phyloP scores from a whole-genome alignment of 2,329 filamentous ascomycete genomes.

The Westerdykella ornata region DNA sequence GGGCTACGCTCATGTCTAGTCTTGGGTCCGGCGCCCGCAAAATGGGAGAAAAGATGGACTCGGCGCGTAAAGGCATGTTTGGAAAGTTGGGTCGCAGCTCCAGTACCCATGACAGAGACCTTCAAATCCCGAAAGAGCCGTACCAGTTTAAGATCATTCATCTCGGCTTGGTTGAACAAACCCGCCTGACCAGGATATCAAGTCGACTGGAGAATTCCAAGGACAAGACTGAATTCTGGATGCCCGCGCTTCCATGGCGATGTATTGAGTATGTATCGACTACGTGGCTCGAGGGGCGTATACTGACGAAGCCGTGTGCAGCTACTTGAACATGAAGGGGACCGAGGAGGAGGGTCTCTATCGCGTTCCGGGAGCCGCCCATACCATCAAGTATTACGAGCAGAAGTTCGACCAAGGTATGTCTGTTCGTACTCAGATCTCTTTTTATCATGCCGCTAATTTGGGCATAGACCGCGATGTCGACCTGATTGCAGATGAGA shows the following conservation, averaged over 20 bases:
- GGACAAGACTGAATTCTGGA: conserved; percentile 98
- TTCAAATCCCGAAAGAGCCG: conserved; percentile 63
- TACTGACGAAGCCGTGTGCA: conserved; percentile 20
- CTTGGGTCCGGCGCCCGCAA: conserved; percentile 65
- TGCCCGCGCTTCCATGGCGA: conserved; percentile 91
- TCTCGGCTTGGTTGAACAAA: conserved; percentile 78
- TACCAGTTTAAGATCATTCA: conserved; percentile 84
- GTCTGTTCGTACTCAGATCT: conserved; percentile 7
- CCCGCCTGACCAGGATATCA: conserved; percentile 82
- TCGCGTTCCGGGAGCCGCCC: conserved; percentile 81
- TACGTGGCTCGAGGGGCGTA: neutral
- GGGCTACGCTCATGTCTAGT: conserved; percentile 62
- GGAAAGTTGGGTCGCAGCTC: conserved; percentile 66
- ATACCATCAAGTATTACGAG: conserved; percentile 90
- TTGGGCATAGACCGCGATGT: conserved; percentile 65
- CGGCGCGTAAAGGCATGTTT: conserved; percentile 75
- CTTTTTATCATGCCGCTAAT: neutral
- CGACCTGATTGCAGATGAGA: conserved; percentile 77
- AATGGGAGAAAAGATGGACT: conserved; percentile 62
- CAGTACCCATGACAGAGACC: conserved; percentile 62
- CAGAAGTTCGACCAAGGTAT: conserved; percentile 78
- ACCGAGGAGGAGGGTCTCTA: conserved; percentile 93
- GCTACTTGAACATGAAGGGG: conserved; percentile 87
- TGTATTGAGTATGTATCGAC: conserved; percentile 66
- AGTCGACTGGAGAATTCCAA: conserved; percentile 79